These are phyloP conservation scores for Torulaspora indica DNA, from an alignment of 805 yeast species.

Conservation along the genomic window DNA sequence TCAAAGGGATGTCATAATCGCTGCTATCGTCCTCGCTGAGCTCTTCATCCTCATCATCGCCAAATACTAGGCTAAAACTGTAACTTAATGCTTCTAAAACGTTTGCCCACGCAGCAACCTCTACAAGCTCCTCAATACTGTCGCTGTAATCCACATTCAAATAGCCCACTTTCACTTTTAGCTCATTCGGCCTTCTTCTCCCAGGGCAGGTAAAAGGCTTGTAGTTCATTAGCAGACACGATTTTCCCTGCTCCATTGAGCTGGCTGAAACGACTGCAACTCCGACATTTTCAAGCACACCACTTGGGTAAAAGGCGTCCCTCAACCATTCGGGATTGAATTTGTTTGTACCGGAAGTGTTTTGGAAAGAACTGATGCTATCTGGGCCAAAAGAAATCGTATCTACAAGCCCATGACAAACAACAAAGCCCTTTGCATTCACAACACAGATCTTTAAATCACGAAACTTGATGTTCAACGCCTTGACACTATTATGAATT, in stretches of 20 bases:
- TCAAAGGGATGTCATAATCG: slow-evolving; percentile 4
- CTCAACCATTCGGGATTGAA: slow-evolving; percentile 23
- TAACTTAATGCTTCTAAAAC: slow-evolving; percentile 32
- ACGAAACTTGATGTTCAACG: slow-evolving; percentile 20
- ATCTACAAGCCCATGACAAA: slow-evolving; percentile 8
- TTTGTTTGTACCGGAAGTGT: background rate
- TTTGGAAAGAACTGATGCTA: background rate
- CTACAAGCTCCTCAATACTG: slow-evolving; percentile 29
- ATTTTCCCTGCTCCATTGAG: slow-evolving; percentile 23
- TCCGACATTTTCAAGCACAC: slow-evolving; percentile 15
- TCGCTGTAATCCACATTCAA: slow-evolving; percentile 33
- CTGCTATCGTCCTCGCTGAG: slow-evolving; percentile 7
- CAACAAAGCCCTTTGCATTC: slow-evolving; percentile 19
- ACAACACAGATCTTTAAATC: slow-evolving; percentile 22
- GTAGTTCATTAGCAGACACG: slow-evolving; percentile 27
- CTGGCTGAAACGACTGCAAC: slow-evolving; percentile 27
- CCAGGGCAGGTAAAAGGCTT: slow-evolving; percentile 17
- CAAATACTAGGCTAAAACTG: slow-evolving; percentile 31
- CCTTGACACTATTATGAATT: slow-evolving; percentile 26
- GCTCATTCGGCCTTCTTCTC: slow-evolving; percentile 25
- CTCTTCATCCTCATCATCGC: slow-evolving; percentile 29
- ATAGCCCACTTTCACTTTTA: slow-evolving; percentile 35
- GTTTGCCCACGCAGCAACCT: slow-evolving; percentile 29
- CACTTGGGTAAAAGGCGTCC: slow-evolving; percentile 11
- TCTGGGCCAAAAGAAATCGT: slow-evolving; percentile 2